Conservation (phyloP, 1,284 basidiomycete genomes). For the Filobasidium uniguttulatum region DNA sequence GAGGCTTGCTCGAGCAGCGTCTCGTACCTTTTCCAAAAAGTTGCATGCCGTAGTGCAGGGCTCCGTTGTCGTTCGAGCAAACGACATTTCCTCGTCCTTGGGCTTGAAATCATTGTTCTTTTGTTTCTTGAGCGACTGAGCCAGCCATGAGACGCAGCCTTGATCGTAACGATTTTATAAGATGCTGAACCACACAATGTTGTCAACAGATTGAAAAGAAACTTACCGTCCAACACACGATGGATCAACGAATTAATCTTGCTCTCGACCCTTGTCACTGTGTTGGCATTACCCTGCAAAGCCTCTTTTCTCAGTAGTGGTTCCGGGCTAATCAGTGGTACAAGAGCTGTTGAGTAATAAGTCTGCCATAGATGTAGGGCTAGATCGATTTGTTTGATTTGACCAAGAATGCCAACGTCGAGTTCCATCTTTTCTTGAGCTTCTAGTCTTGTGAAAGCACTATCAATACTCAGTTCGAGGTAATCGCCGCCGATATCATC, state of each 20-base stretch:
- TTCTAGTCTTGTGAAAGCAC: conserved; percentile 59
- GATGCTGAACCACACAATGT: too few relatives aligned
- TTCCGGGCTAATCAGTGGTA: conserved; percentile 73
- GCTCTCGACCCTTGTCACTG: conserved; percentile 73
- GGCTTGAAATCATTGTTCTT: conserved; percentile 96
- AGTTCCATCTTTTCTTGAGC: conserved; percentile 62
- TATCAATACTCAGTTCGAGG: conserved; percentile 80
- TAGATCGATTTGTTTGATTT: conserved; percentile 67
- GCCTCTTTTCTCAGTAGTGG: conserved; percentile 86
- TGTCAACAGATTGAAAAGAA: not conserved
- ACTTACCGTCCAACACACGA: conserved; percentile 65
- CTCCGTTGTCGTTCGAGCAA: conserved; percentile 88
- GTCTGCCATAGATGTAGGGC: conserved; percentile 94
- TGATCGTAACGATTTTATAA: conserved; percentile 59
- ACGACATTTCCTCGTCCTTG: conserved; percentile 84
- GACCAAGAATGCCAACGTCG: conserved; percentile 52
- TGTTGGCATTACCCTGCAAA: conserved; percentile 83
- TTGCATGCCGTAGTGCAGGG: conserved; percentile 84
- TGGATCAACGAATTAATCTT: conserved; percentile 73
- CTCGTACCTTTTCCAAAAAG: conserved; percentile 63
- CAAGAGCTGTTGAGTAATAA: conserved; percentile 78
- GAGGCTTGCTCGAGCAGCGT: conserved; percentile 56
- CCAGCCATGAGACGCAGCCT: conserved; percentile 44
- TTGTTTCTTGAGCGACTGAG: conserved; percentile 68
- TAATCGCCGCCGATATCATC: conserved; percentile 78